Conservation (phyloP, 73 alveolate genomes). For the Tetrahymena thermophila region DNA sequence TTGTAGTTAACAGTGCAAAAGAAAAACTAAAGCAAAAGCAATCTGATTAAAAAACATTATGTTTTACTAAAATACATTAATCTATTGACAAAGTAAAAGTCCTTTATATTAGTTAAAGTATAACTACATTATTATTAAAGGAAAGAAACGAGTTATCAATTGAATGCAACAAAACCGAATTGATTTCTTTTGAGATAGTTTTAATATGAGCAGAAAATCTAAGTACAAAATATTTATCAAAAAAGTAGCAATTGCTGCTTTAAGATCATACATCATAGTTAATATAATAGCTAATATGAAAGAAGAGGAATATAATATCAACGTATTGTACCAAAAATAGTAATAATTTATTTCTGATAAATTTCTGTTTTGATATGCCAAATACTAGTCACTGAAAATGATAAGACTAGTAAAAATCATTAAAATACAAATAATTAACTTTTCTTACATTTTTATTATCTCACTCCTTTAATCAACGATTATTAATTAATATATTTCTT, state of each 20-base stretch:
- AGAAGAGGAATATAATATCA: background rate
- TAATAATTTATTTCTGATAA: background rate
- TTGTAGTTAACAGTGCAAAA: background rate
- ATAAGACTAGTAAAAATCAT: background rate
- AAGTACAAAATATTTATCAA: too few relatives aligned
- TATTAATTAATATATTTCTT: too few relatives aligned
- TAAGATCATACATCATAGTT: background rate
- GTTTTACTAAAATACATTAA: background rate
- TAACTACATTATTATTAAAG: background rate
- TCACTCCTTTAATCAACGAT: background rate
- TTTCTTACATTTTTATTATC: background rate
- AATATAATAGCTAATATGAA: background rate
- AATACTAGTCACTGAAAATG: background rate
- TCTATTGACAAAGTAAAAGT: too few relatives aligned
- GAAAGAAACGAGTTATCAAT: background rate
- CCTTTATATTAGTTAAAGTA: background rate
- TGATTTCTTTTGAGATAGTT: background rate
- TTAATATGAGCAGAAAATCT: background rate
- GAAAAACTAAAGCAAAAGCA: background rate
- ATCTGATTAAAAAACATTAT: background rate
- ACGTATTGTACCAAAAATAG: too few relatives aligned
- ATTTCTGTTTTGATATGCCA: background rate
- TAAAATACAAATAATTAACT: too few relatives aligned
- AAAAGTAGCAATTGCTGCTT: background rate
- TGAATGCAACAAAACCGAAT: background rate